phyloP scores from a whole-genome alignment of 257 asterid species.

The Nemophila menziesii region DNA sequence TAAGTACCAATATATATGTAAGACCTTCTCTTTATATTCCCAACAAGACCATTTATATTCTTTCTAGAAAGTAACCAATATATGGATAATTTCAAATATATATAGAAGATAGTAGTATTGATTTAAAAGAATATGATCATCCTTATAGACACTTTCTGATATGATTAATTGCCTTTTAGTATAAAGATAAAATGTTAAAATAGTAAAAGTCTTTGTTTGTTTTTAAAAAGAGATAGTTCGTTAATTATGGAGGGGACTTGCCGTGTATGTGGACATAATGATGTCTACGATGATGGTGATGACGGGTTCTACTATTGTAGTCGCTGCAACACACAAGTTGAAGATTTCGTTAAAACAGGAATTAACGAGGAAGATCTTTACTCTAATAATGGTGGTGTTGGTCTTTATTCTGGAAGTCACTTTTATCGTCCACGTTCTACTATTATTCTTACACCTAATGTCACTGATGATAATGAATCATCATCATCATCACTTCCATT shows the following conservation, averaged over 20 bases:
- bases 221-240: too few relatives aligned
- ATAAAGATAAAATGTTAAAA: too few relatives aligned
- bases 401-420: conserved; percentile 21
- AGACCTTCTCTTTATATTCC: too few relatives aligned
- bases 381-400: conserved; percentile 9
- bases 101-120: too few relatives aligned
- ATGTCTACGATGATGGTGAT: conserved; percentile 27
- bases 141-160: too few relatives aligned
- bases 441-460: conserved; percentile 19
- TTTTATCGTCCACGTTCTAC: conserved; percentile 20
- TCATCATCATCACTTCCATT: conserved; percentile 27
- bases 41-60: too few relatives aligned
- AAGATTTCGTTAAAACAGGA: conserved; percentile 36
- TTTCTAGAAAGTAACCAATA: too few relatives aligned
- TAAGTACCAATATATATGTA: too few relatives aligned
- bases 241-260: conserved; percentile 26
- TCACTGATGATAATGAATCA: conserved; percentile 26
- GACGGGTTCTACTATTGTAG: conserved; percentile 51
- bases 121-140: too few relatives aligned
- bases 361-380: conserved; percentile 37
- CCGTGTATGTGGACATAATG: conserved; percentile 29
- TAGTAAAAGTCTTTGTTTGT: too few relatives aligned
- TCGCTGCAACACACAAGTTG: conserved; percentile 44
- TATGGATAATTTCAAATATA: too few relatives aligned
- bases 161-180: too few relatives aligned